Base-by-base conservation (phyloP, 495 filamentous ascomycete genomes). In the Evansstolkia leycettana region DNA sequence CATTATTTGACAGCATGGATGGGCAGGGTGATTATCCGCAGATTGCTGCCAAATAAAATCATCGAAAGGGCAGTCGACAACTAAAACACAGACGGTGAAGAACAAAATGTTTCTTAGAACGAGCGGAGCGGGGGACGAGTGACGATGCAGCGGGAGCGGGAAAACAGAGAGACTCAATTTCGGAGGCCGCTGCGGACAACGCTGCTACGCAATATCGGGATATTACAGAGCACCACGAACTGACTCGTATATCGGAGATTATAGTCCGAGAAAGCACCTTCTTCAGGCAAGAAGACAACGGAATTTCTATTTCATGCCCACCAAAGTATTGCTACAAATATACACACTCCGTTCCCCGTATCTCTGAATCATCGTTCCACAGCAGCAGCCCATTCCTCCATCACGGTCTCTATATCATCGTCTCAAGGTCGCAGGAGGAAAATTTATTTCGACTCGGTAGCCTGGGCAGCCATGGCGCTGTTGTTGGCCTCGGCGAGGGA, bases 401-500 rank as follows among this genome's bases (percentile, higher is more conserved):
- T 34, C 28, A 33, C 34, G 38, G 20, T 23, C 5, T 23, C 9
- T 23, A 4, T 23, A 18, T 31, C 32, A 38, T 43, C 40, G 18
- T 24, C 26, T 33, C 36, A 32, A 38, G 26, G 26, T 25, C 37
- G 30, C 29, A 23, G 17, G 35, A 14, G 19, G 28, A 19, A 30
- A 35, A 42, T 56, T 42, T 64, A 65, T 63, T 67, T 67, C 47
- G 56, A 54, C 38, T 58, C 60, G 28, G 7, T n/a, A 5, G 55
- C 46, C 32, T 61, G 45, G 39, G 52, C 67, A 34, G 65, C 72
- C 47, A 73, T 60, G 13, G 77, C 68, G 31, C 65, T 67, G 40
- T 71, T 68, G 57, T 90, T 89, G 58, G 76, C 85, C 19, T 75
- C 62, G 40, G 72, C 78, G 37, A 95, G 58, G 51, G 65, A 75